Evolutionary conservation across 176 grass and related monocot genomes (phyloP), one percentile per base, ranked within the genome.

Genomic region (Puya raimondii): DNA sequence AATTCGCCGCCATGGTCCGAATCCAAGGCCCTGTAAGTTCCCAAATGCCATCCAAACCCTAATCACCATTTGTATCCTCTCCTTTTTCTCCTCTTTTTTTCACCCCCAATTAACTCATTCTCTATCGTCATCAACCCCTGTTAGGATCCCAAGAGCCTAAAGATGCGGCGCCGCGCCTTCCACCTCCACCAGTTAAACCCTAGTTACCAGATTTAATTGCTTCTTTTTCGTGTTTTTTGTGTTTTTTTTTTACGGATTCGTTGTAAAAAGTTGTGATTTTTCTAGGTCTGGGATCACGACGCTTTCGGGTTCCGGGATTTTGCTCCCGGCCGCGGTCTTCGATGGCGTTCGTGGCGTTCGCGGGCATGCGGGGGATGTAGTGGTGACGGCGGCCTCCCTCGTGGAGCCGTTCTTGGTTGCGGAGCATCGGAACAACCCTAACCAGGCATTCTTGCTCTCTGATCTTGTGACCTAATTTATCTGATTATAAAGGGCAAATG

Each of bases 131-230:
- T 27, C 48, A 71, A 50, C 47, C 12, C 11, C 70, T 56, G 77
- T 21, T 76, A 96, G 93, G 93, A 96, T 64, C 93, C 93, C 16
- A 92, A 96, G 86, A 81, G 81, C 57, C 76, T 96, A 64, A 96
- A 96, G 89, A 96, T 92, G 86, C 86, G 79, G 72, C 68, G 74
- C 56, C 93, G 85, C 76, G 88, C 93, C 71, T 96, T 96, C 84
- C 86, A 96, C 72, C 81, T 89, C 42, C 82, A 92, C 70, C 83
- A 87, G 92, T 96, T 70, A 74, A 71, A 47, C 47, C 1, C 18
- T 27, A 54, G 11, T 4, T 73, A 27, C 48, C 11, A 20, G 11
- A 67, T 74, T 65, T 74, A 11, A 23, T 17, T 47, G 33, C 61
- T 7, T 23, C 56, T 17, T 67, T 74, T 13, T 2, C 13, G 6